Evolutionary conservation across 208 protist species (phyloP).

Genomic region (Leishmania gerbilli): DNA sequence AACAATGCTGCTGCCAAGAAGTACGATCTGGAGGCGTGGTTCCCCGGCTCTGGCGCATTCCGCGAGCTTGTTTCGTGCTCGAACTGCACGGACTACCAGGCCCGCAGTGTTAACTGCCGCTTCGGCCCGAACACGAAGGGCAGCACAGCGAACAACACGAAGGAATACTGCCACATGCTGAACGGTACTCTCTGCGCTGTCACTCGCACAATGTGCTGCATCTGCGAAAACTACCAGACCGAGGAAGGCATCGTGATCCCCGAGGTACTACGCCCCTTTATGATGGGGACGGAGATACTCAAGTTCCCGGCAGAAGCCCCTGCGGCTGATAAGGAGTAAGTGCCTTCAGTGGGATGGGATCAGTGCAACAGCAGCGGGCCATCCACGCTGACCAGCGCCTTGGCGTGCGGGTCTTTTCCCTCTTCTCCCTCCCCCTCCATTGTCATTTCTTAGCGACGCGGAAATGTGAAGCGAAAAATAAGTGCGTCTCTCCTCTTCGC

Average conservation of each 20-base stretch:
- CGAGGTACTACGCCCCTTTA: slow-evolving; percentile 91
- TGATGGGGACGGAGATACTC: slow-evolving; percentile 86
- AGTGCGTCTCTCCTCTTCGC: not conserved
- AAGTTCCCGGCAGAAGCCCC: slow-evolving; percentile 52
- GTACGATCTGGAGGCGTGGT: slow-evolving; percentile 99
- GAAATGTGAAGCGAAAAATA: not conserved
- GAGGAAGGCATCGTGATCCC: slow-evolving; percentile 94
- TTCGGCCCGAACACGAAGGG: slow-evolving; percentile 86
- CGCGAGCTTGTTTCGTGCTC: slow-evolving; percentile 99
- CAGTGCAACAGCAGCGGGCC: not conserved
- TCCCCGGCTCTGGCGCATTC: slow-evolving; percentile 96
- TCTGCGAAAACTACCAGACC: slow-evolving; percentile 99
- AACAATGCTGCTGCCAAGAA: slow-evolving; percentile 99
- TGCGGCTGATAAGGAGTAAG: slow-evolving; percentile 34
- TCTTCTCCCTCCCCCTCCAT: not conserved
- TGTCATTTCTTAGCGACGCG: not conserved
- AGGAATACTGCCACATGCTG: slow-evolving; percentile 99
- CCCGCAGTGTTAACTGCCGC: slow-evolving; percentile 91
- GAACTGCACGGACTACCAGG: slow-evolving; percentile 99
- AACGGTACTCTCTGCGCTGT: slow-evolving; percentile 99
- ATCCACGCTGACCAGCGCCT: not conserved
- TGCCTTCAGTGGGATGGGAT: not conserved
- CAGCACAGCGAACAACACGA: slow-evolving; percentile 68
- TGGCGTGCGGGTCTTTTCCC: not conserved
- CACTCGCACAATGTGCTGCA: slow-evolving; percentile 98